A percentile compares a stretch with the other conserved stretches of the same genome.
These are phyloP conservation scores for Claviceps fusiformis DNA, from an alignment of 2,329 filamentous ascomycete species.

Conservation along the genomic window DNA sequence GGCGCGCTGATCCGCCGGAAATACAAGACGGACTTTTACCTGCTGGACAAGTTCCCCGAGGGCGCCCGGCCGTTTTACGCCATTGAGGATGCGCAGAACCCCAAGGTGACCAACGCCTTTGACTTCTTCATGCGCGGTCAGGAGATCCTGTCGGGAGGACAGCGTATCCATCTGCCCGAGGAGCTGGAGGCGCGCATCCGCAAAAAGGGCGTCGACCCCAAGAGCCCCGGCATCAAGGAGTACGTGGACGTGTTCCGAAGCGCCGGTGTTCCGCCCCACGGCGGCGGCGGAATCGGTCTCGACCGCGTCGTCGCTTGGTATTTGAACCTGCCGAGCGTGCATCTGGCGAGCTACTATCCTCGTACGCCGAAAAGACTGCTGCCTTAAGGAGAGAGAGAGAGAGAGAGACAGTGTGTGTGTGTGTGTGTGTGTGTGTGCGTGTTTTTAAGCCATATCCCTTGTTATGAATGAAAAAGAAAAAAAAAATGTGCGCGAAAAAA, in stretches of 20 bases:
- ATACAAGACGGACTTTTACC: constrained; percentile 91
- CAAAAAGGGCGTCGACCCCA: constrained; percentile 67
- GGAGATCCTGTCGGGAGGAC: constrained; percentile 83
- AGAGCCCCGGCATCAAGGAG: constrained; percentile 64
- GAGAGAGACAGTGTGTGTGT: too few relatives aligned
- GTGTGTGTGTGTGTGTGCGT: too few relatives aligned
- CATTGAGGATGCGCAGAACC: constrained; percentile 26
- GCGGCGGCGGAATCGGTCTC: constrained; percentile 77
- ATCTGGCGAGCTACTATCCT: constrained; percentile 44
- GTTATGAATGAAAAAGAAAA: too few relatives aligned
- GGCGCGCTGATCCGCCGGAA: constrained; percentile 77
- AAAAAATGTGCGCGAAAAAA: too few relatives aligned
- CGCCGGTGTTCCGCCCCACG: constrained; percentile 80
- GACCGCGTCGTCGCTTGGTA: constrained; percentile 70
- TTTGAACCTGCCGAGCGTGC: constrained; percentile 44
- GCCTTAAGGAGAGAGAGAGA: constrained; percentile 21
- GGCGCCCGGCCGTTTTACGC: constrained; percentile 50
- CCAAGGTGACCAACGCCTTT: constrained; percentile 45
- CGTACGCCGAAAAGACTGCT: constrained; percentile 45
- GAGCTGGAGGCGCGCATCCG: constrained; percentile 68
- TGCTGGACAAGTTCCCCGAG: constrained; percentile 91
- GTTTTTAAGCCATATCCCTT: too few relatives aligned
- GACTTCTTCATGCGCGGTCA: constrained; percentile 90
- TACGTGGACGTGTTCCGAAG: constrained; percentile 72
- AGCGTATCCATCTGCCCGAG: constrained; percentile 72